Evolutionary conservation across 305 asterid genomes (phyloP).

Genomic region (Petunia hybrid): DNA sequence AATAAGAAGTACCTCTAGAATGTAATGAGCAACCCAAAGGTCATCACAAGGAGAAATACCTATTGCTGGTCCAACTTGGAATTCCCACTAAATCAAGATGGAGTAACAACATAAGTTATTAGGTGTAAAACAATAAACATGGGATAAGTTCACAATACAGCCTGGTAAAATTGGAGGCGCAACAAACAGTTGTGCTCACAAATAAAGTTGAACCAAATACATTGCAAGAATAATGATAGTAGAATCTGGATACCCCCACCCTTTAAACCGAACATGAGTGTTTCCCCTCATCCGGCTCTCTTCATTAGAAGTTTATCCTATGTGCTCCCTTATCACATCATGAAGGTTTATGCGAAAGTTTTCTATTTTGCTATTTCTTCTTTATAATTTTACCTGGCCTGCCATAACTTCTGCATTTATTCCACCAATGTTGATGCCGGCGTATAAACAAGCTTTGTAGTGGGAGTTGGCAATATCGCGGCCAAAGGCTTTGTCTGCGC

Average conservation of each 20-base stretch:
- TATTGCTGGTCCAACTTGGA: slow-evolving; percentile 86
- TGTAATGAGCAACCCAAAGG: slow-evolving; percentile 86
- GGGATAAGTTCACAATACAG: too few relatives aligned
- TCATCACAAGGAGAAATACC: slow-evolving; percentile 80
- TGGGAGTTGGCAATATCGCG: slow-evolving; percentile 78
- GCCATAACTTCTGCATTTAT: slow-evolving; percentile 70
- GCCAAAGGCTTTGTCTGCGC: slow-evolving; percentile 87
- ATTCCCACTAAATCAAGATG: slow-evolving; percentile 65
- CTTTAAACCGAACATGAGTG: too few relatives aligned
- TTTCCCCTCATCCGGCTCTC: too few relatives aligned
- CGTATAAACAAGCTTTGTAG: slow-evolving; percentile 78
- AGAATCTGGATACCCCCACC: not conserved
- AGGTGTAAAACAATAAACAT: too few relatives aligned
- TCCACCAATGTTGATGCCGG: slow-evolving; percentile 64
- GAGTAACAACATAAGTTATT: not conserved
- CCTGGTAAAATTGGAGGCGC: too few relatives aligned
- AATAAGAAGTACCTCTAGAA: slow-evolving; percentile 64
- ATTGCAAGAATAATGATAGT: too few relatives aligned
- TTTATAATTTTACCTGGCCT: slow-evolving; percentile 54
- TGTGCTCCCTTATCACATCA: too few relatives aligned
- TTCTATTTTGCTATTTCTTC: not conserved
- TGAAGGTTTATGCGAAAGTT: not conserved
- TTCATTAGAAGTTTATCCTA: too few relatives aligned
- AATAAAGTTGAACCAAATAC: too few relatives aligned
- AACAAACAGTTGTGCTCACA: too few relatives aligned